A percentile compares a stretch with the other conserved stretches of the same genome.
Conservation (phyloP, 257 asterid genomes). For the Knoxia roxburghii region DNA sequence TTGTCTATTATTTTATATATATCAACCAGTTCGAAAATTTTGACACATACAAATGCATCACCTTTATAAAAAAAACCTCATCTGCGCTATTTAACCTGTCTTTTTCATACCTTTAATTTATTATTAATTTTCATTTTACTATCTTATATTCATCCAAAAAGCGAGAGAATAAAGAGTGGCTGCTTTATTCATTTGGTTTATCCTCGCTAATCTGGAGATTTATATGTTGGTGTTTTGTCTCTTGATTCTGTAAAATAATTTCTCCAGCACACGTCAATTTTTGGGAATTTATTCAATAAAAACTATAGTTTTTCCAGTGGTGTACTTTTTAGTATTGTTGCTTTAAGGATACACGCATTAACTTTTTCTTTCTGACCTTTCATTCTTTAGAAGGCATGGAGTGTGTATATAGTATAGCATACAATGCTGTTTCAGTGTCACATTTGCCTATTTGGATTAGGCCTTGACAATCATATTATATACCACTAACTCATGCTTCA, state of each 20-base stretch:
- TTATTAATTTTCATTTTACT: neutral
- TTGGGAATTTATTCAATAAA: neutral
- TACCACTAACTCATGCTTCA: conserved; percentile 9
- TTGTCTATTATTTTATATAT: neutral
- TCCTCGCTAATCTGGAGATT: no score
- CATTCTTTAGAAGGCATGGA: conserved; percentile 31
- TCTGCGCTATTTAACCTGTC: neutral
- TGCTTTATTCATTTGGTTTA: neutral
- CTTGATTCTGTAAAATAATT: neutral
- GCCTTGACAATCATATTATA: conserved; percentile 3
- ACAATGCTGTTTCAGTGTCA: neutral
- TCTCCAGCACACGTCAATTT: neutral
- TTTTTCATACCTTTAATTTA: neutral
- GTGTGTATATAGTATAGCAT: neutral
- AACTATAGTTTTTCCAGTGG: conserved; percentile 26
- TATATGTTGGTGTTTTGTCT: neutral
- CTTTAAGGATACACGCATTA: conserved; percentile 23
- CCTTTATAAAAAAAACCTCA: neutral
- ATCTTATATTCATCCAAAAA: neutral
- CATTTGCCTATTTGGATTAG: conserved; percentile 13
- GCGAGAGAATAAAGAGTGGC: no score
- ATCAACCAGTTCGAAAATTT: neutral
- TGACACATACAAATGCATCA: neutral
- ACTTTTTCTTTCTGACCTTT: conserved; percentile 12
- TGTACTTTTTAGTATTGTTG: conserved; percentile 17